phyloP scores from a whole-genome alignment of 140 eudicot genomes.

The Senecio squalidus region DNA sequence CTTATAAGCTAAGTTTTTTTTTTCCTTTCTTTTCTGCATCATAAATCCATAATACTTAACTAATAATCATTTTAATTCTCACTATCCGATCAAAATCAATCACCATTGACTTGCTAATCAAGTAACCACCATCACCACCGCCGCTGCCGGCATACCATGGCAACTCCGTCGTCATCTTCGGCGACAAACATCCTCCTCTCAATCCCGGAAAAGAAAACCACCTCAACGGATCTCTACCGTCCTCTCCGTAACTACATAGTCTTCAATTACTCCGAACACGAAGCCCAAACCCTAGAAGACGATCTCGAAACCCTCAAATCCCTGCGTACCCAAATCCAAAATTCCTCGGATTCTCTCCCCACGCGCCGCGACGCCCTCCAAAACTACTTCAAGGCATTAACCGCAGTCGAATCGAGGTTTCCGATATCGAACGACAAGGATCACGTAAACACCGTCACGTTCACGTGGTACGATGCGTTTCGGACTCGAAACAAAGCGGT shows the following conservation, averaged over 20 bases:
- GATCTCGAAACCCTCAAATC: slow-evolving; percentile 71
- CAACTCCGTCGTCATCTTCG: slow-evolving; percentile 43
- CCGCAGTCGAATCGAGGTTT: slow-evolving; percentile 69
- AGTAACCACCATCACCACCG: not conserved
- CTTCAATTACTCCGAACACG: slow-evolving; percentile 69
- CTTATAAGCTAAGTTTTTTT: no score
- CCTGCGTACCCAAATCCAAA: slow-evolving; percentile 49
- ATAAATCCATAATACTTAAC: no score
- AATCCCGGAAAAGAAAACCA: slow-evolving; percentile 66
- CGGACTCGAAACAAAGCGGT: slow-evolving; percentile 49
- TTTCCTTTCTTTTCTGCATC: no score
- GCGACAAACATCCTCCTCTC: slow-evolving; percentile 65
- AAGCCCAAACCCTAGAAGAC: slow-evolving; percentile 75
- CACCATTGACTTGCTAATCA: not conserved
- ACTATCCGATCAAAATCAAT: not conserved
- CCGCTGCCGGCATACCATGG: slow-evolving; percentile 27
- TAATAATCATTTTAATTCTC: no score
- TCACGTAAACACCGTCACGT: slow-evolving; percentile 54
- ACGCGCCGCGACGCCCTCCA: slow-evolving; percentile 57
- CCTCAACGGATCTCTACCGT: slow-evolving; percentile 55
- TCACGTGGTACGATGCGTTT: slow-evolving; percentile 76
- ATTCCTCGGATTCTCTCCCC: slow-evolving; percentile 35
- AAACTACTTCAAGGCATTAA: slow-evolving; percentile 61
- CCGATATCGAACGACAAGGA: slow-evolving; percentile 67
- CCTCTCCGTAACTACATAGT: slow-evolving; percentile 74